Conservation (phyloP, 208 protist species). For the Phytomonas francai region DNA sequence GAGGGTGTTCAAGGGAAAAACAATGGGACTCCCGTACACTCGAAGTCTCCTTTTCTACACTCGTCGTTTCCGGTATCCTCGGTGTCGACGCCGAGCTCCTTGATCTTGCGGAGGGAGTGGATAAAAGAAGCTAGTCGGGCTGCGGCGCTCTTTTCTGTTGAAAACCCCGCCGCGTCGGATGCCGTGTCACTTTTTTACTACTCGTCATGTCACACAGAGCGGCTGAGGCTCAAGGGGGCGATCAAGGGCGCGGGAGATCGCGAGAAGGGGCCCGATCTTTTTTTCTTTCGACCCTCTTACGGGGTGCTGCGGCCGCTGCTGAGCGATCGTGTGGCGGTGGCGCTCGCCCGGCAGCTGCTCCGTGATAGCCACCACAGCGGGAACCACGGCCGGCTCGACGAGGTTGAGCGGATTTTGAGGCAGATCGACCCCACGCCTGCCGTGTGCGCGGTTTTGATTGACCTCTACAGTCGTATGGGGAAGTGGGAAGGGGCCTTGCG, state of each 20-base stretch:
- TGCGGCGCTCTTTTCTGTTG: slow-evolving; percentile 56
- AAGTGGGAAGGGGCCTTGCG: slow-evolving; percentile 25
- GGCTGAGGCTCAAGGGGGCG: not conserved
- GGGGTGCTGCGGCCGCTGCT: slow-evolving; percentile 19
- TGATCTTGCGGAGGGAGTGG: slow-evolving; percentile 3
- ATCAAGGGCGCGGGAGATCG: slow-evolving; percentile 5
- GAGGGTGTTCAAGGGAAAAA: not conserved
- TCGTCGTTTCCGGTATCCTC: not conserved
- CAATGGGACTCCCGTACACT: not conserved
- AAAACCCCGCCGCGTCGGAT: slow-evolving; percentile 34
- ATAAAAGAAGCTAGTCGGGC: slow-evolving; percentile 15
- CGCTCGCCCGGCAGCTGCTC: slow-evolving; percentile 19
- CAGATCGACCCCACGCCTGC: slow-evolving; percentile 20
- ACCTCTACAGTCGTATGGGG: slow-evolving; percentile 34
- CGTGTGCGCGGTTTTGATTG: slow-evolving; percentile 22
- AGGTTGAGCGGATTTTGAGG: slow-evolving; percentile 19
- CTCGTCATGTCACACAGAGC: slow-evolving; percentile 6
- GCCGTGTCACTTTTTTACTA: slow-evolving; percentile 57
- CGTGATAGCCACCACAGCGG: slow-evolving; percentile 8
- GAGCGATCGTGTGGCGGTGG: slow-evolving; percentile 18
- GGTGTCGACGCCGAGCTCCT: not conserved
- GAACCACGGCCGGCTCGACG: slow-evolving; percentile 9
- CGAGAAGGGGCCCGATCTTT: not conserved
- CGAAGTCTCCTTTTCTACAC: not conserved
- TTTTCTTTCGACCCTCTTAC: not conserved